phyloP scores from a whole-genome alignment of 192 early-diverging fungal species.

The Funneliformis geosporum region DNA sequence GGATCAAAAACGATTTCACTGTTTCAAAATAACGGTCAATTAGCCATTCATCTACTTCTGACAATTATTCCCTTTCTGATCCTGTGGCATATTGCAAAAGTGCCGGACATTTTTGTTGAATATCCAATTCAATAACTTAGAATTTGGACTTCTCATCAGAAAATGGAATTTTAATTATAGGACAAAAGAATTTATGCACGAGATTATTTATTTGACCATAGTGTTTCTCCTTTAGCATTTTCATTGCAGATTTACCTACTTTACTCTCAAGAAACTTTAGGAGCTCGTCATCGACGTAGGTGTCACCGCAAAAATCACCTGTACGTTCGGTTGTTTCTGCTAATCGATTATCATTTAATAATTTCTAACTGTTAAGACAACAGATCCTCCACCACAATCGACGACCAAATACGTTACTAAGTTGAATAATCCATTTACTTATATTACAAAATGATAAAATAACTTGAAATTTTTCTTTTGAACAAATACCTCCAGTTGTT shows the following conservation, averaged over 20 bases:
- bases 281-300: slow-evolving; percentile 9
- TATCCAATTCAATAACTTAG: not conserved
- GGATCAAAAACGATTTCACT: slow-evolving; percentile 43
- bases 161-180: not conserved
- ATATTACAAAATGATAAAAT: too few species aligned
- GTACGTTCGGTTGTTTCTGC: not conserved
- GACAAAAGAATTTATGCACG: not conserved
- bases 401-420: not conserved
- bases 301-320: not conserved
- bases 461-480: not conserved
- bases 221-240: not conserved
- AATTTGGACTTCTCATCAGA: not conserved
- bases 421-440: too few species aligned
- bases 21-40: not conserved
- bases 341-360: not conserved
- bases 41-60: not conserved
- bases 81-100: not conserved
- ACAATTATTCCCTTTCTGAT: not conserved
- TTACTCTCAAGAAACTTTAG: not conserved
- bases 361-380: not conserved
- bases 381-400: not conserved
- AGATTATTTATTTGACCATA: slow-evolving; percentile 2
- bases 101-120: not conserved
- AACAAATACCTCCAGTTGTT: not conserved
- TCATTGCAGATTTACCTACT: slow-evolving; percentile 5